Conservation (phyloP, 2,329 filamentous ascomycete species). For the Venturia aucupariae region DNA sequence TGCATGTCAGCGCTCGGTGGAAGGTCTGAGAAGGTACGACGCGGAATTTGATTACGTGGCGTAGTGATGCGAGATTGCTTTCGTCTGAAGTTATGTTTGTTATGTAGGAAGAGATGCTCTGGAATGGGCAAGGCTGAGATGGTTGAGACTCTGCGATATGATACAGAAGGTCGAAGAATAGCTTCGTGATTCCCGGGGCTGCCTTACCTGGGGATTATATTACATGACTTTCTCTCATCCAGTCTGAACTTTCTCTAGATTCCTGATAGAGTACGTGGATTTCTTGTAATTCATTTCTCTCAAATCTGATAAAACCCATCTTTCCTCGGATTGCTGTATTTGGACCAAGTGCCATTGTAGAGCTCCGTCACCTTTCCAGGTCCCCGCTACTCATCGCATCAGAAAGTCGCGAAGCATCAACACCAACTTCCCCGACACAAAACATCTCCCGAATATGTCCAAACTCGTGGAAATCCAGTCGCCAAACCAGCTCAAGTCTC, state of each 20-base stretch:
- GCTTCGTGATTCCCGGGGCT: too few species aligned
- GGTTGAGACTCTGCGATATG: too few species aligned
- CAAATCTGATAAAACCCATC: too few species aligned
- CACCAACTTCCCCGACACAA: not conserved
- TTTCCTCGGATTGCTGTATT: too few species aligned
- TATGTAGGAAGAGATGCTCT: not conserved
- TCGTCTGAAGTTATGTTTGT: not conserved
- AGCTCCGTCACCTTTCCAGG: not conserved
- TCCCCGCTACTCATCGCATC: not conserved
- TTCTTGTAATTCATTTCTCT: too few species aligned
- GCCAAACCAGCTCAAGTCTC: constrained; percentile 29
- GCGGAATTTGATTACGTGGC: not conserved
- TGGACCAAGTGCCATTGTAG: too few species aligned
- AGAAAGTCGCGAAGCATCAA: not conserved
- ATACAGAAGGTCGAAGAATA: too few species aligned
- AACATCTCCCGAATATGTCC: not conserved
- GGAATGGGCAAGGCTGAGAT: constrained; percentile 1
- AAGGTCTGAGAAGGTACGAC: not conserved
- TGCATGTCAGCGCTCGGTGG: not conserved
- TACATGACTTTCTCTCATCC: too few species aligned
- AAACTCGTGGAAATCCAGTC: constrained; percentile 35
- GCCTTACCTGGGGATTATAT: too few species aligned
- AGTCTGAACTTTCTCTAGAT: too few species aligned
- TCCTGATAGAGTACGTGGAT: too few species aligned
- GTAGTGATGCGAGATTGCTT: not conserved